phyloP scores from a whole-genome alignment of 1,284 basidiomycete species.

The Rhodotorula sp. region DNA sequence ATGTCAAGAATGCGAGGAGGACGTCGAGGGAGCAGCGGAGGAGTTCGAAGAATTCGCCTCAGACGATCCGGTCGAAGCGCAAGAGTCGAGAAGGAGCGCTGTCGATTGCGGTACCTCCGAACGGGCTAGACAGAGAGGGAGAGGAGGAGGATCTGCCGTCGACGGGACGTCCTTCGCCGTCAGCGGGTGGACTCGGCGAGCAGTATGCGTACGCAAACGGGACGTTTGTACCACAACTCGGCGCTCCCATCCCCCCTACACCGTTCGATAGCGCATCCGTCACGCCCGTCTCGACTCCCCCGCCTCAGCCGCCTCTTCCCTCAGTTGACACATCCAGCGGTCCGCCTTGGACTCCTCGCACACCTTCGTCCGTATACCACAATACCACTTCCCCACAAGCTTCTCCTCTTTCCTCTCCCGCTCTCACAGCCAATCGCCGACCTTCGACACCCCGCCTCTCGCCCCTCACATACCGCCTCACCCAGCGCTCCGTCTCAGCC shows the following conservation, averaged over 20 bases:
- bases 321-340: too few relatives aligned
- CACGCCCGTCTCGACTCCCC: not conserved
- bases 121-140: not conserved
- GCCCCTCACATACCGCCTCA: too few relatives aligned
- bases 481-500: not conserved
- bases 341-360: too few relatives aligned
- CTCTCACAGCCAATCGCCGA: too few relatives aligned
- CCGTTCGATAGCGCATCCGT: not conserved
- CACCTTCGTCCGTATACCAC: too few relatives aligned
- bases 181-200: too few relatives aligned
- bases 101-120: slow-evolving; percentile 3
- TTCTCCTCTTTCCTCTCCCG: too few relatives aligned
- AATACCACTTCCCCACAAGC: too few relatives aligned
- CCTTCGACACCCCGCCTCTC: too few relatives aligned
- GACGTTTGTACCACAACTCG: not conserved
- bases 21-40: slow-evolving; percentile 10
- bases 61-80: not conserved
- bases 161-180: not conserved
- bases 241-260: slow-evolving; percentile 5
- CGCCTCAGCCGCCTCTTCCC: not conserved
- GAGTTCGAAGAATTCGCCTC: not conserved
- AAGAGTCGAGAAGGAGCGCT: slow-evolving; percentile 1
- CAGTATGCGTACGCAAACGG: not conserved
- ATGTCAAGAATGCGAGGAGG: slow-evolving; percentile 12
- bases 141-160: not conserved